Conservation (phyloP, 2,329 filamentous ascomycete species). For the Drechslerella dactyloides region DNA sequence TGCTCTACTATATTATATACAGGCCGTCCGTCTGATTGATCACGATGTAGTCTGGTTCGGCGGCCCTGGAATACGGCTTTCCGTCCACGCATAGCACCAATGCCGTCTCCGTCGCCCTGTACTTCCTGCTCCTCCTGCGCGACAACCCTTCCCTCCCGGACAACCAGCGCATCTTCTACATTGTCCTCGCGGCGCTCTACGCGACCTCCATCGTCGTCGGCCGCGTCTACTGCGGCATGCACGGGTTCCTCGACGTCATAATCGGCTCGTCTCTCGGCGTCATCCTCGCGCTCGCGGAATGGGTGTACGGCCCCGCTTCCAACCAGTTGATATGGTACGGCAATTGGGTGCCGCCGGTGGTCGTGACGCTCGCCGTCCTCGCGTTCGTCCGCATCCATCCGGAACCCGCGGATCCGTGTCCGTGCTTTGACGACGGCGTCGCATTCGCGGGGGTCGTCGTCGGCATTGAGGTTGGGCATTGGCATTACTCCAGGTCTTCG, state of each 20-base stretch:
- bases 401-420: constrained; percentile 94
- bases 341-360: constrained; percentile 52
- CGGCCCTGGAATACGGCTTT: constrained; percentile 94
- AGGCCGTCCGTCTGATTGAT: constrained; percentile 2
- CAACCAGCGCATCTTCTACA: constrained; percentile 67
- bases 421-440: constrained; percentile 95
- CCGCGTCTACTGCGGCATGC: constrained; percentile 96
- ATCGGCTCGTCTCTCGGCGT: constrained; percentile 79
- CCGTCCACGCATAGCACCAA: constrained; percentile 97
- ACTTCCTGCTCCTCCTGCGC: constrained; percentile 72
- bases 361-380: constrained; percentile 31
- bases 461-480: constrained; percentile 79
- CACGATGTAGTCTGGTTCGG: constrained; percentile 72
- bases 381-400: constrained; percentile 83
- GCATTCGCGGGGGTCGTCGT: constrained; percentile 90
- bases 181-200: constrained; percentile 79
- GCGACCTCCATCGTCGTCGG: constrained; percentile 87
- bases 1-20: neutral
- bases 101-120: constrained; percentile 90
- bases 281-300: constrained; percentile 66
- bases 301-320: constrained; percentile 61
- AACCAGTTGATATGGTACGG: constrained; percentile 53
- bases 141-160: constrained; percentile 68
- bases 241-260: constrained; percentile 90
- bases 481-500: constrained; percentile 74